Base-by-base conservation (phyloP, 305 asterid genomes). In the Andrographis paniculata region DNA sequence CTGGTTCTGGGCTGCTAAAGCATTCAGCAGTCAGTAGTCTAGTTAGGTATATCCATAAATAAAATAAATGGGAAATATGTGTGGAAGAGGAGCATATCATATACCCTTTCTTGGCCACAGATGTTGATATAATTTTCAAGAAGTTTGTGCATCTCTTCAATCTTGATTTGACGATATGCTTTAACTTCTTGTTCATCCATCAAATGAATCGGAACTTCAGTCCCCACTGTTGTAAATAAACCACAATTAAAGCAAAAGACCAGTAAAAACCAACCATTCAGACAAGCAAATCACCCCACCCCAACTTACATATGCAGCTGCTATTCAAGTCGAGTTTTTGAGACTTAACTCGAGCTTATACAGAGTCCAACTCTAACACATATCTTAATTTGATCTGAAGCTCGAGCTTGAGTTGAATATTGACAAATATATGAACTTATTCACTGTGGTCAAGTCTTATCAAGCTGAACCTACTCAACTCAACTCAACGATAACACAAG, bases 151-250 rank as follows among this genome's bases (percentile, higher is more conserved):
- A 73, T 73, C 17, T 68, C 71, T 55, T 59, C 73, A 69, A 78
- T 81, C 71, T 81, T 92, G 1, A 41, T 59, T 50, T 73, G 88
- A 61, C 75, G 88, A 63, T 67, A 61, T 16, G 72, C 64, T 65
- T 57, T 74, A 41, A 84, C 92, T 66, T 35, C 73, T 47, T 50
- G 59, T 15, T 67, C 80, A n/a, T 65, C 94, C 76, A 79, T 18
- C 59, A 49, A 65, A 53, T 66, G 58, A 22, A 73, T 73, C 53
- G 80, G 49, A 60, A 81, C 65, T 62, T 78, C 71, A 61, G 85
- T 61, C 49, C 94, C 95, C 94, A 88, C 97, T 88, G 71, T 58
- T n/a, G n/a, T n/a, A n/a, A n/a, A n/a, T n/a, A n/a, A n/a, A n/a
- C n/a, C n/a, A 75, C 68, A 60, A 53, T 62, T 50, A 55, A 45